phyloP scores from a whole-genome alignment of 495 filamentous ascomycete genomes.

The Polyplosphaeria fusca region DNA sequence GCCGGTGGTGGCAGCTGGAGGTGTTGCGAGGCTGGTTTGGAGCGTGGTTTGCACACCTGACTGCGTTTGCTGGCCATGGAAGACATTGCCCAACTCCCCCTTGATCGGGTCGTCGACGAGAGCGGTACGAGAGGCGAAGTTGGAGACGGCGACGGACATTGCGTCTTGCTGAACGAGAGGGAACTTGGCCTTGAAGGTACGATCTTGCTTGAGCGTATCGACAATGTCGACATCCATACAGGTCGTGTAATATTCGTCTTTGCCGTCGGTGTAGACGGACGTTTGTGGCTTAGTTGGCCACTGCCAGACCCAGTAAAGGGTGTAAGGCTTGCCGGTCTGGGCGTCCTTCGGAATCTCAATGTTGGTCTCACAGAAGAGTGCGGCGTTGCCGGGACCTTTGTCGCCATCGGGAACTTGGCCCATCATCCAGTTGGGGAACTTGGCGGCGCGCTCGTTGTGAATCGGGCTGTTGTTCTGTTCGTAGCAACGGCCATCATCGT shows the following conservation, averaged over 20 bases:
- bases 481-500: conserved; percentile 64
- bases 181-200: background rate
- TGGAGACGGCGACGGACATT: conserved; percentile 31
- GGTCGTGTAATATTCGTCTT: conserved; percentile 72
- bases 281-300: conserved; percentile 59
- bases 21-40: background rate
- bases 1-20: background rate
- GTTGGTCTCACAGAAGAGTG: conserved; percentile 56
- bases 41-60: background rate
- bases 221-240: conserved; percentile 74
- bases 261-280: conserved; percentile 50
- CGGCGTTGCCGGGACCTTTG: background rate
- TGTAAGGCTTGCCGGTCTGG: conserved; percentile 55
- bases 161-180: conserved; percentile 38
- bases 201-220: conserved; percentile 28
- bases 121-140: conserved; percentile 36
- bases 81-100: conserved; percentile 17
- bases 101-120: conserved; percentile 23
- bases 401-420: conserved; percentile 33
- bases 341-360: conserved; percentile 62
- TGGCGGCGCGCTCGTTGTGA: conserved; percentile 50
- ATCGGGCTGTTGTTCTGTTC: conserved; percentile 59
- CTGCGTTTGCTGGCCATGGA: background rate
- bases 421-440: conserved; percentile 46
- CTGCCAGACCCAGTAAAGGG: conserved; percentile 91